A percentile compares a stretch with the other conserved stretches of the same genome.
Conservation (phyloP, 257 asterid genomes). For the Verbascum thapsus region DNA sequence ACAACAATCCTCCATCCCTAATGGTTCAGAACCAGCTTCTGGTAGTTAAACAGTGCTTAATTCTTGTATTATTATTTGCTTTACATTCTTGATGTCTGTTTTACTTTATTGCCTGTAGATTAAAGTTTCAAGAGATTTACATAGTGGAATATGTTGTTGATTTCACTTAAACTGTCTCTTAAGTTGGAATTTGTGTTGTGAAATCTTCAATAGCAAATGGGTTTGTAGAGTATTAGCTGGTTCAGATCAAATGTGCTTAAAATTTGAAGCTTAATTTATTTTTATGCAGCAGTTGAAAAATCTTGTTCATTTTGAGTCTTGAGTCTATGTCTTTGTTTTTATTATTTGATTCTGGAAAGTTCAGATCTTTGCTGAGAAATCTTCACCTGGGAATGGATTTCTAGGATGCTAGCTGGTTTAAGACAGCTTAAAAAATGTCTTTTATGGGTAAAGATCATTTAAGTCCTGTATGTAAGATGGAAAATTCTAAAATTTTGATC, state of each 20-base stretch:
- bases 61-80: not conserved
- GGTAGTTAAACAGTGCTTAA: constrained; percentile 36
- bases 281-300: not conserved
- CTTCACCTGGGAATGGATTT: not conserved
- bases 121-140: too few relatives aligned
- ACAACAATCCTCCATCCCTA: constrained; percentile 28
- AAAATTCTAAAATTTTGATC: not conserved
- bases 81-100: too few relatives aligned
- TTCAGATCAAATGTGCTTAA: not conserved
- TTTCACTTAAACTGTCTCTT: constrained; percentile 14
- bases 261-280: constrained; percentile 7
- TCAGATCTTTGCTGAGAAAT: constrained; percentile 1
- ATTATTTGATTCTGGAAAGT: not conserved
- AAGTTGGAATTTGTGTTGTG: constrained; percentile 4
- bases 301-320: constrained; percentile 1
- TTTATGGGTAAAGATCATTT: constrained; percentile 8
- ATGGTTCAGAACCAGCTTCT: constrained; percentile 35
- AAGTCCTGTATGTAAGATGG: not conserved
- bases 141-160: not conserved
- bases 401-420: constrained; percentile 14
- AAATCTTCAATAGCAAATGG: constrained; percentile 12
- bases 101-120: too few relatives aligned
- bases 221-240: not conserved
- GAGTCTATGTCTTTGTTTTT: not conserved
- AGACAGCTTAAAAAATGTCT: not conserved